Base-by-base conservation (phyloP, 2,329 filamentous ascomycete species). In the Ambrosiella cleistominuta region DNA sequence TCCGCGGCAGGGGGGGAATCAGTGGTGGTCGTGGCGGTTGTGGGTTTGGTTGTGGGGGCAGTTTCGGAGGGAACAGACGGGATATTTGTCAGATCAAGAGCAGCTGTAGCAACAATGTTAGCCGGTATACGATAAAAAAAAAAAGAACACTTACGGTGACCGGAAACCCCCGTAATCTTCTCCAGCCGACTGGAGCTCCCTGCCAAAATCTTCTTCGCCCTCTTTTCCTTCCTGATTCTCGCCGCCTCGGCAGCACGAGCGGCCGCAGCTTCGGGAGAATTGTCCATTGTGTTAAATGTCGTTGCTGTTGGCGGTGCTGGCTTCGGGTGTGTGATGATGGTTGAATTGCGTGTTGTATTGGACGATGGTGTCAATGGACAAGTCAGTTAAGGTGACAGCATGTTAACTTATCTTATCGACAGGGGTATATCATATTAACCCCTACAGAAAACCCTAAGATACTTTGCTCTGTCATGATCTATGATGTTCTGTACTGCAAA, bases 141-240 rank as follows among this genome's bases (percentile, higher is more conserved):
- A n/a, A 27, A 38, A 38, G 37, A 27, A 27, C 27, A 57, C 59
- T 47, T 56, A 60, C 59, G n/a, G 7, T 56, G 52, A 27, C 59
- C 59, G 39, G 55, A 56, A 5, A 61, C 36, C 1, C 83, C 82
- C 11, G 83, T 87, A 68, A 93, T 93, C 68, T 79, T 85, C 65
- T 86, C 82, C 62, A 93, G 71, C 61, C 87, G 74, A 44, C 81
- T 77, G 15, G 81, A 79, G 59, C 84, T 86, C 61, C 83, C 82
- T 54, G 82, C 80, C 65, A 78, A 80, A 70, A 90, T 82, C 74
- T 90, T 91, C 60, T 85, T 86, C 68, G 88, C 83, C 54, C 86
- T 79, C 44, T 85, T 81, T 68, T 90, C 86, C 69, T 88, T 87
- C 64, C 87, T 83, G 60, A 88, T 74, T 52, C 86, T 81, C 42